Percentiles rank a stretch among this genome's conserved stretches.
Evolutionary conservation across 345 rosid genomes (phyloP).

Genomic region (Stellera chamaejasme): DNA sequence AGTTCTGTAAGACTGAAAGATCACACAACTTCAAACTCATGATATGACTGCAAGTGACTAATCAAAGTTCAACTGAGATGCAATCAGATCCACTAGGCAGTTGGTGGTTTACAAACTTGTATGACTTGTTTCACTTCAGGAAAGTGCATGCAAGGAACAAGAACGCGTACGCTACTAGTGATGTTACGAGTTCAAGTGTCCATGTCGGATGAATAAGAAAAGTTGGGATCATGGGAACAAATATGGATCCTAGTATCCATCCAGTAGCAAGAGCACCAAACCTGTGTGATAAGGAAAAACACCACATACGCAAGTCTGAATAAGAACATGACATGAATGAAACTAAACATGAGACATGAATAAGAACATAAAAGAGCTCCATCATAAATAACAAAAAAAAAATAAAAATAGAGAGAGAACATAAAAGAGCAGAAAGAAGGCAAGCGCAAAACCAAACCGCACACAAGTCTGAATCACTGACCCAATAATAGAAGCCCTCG

Average conservation of each 20-base stretch:
- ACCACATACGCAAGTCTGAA: background rate
- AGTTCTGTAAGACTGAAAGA: too few species aligned
- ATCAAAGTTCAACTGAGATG: too few species aligned
- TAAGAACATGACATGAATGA: background rate
- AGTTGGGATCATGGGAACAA: slow-evolving; percentile 81
- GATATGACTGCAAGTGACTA: too few species aligned
- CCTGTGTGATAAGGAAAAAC: slow-evolving; percentile 23
- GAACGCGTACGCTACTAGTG: slow-evolving; percentile 68
- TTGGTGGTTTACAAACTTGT: too few species aligned
- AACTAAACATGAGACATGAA: background rate
- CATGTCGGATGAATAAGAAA: slow-evolving; percentile 67
- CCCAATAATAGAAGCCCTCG: slow-evolving; percentile 76
- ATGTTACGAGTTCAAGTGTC: slow-evolving; percentile 92
- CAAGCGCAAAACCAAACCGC: too few species aligned
- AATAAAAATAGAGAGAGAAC: too few species aligned
- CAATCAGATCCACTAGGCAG: too few species aligned
- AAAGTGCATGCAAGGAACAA: slow-evolving; percentile 86
- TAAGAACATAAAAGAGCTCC: too few species aligned
- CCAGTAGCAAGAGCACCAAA: slow-evolving; percentile 74
- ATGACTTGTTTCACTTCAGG: slow-evolving; percentile 42
- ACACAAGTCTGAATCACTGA: slow-evolving; percentile 11
- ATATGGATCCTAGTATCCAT: slow-evolving; percentile 75
- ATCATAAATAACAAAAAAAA: too few species aligned
- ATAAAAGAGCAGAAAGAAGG: too few species aligned
- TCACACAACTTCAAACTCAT: too few species aligned